A percentile compares a stretch with the other conserved stretches of the same genome.
Conservation (phyloP, 2,329 filamentous ascomycete genomes). For the Pyrenophora tritici-repentis region DNA sequence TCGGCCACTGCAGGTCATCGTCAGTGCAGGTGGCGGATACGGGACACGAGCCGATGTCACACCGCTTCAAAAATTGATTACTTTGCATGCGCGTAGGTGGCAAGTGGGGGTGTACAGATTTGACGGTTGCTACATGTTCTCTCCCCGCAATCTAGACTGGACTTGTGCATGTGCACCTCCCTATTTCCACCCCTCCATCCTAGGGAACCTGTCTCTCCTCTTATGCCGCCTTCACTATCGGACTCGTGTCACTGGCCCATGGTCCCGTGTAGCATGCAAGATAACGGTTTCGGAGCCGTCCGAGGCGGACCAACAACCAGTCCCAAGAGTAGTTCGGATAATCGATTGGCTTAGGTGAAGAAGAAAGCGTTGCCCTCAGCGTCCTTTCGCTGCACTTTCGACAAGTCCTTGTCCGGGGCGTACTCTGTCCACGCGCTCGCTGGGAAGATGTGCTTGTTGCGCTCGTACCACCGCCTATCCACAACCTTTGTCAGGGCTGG, state of each 20-base stretch:
- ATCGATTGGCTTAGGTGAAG: conserved; percentile 41
- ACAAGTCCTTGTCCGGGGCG: conserved; percentile 86
- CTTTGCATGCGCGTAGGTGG: conserved; percentile 13
- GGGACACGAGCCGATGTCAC: conserved; percentile 20
- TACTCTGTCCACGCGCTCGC: conserved; percentile 96
- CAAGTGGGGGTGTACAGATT: conserved; percentile 10
- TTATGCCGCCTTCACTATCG: conserved; percentile 3
- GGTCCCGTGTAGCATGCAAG: background rate
- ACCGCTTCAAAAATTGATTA: conserved; percentile 30
- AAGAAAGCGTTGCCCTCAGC: conserved; percentile 92
- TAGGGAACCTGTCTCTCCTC: conserved; percentile 5
- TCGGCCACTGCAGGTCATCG: conserved; percentile 2
- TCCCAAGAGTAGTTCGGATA: background rate
- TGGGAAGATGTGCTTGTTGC: conserved; percentile 97
- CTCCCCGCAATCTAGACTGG: background rate
- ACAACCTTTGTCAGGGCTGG: conserved; percentile 88
- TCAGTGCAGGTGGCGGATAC: background rate
- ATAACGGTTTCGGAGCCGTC: background rate
- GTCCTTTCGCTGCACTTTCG: conserved; percentile 77
- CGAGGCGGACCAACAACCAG: background rate
- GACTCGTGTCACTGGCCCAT: conserved; percentile 1
- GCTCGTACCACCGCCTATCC: conserved; percentile 94
- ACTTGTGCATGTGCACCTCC: background rate
- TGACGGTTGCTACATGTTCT: conserved; percentile 16
- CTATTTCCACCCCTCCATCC: conserved; percentile 4